Evolutionary conservation across 352 stramenopile genomes (phyloP), one percentile per base, ranked within the genome.

Genomic region (Globisporangium cylindrosporum): DNA sequence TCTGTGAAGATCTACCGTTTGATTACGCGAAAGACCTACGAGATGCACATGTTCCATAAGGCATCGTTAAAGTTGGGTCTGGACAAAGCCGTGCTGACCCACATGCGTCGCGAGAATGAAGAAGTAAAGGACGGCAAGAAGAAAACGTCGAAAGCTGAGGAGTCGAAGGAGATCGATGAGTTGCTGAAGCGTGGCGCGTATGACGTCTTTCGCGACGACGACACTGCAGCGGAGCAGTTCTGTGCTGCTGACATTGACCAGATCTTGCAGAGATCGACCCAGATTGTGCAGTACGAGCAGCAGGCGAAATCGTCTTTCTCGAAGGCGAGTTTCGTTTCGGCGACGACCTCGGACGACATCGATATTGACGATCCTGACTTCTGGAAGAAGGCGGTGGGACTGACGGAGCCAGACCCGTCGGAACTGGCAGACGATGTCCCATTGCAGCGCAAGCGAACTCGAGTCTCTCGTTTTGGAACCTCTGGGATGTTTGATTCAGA

Each of bases 281-380:
- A 96, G 67, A 69, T 95, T 53, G 77, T 96, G 43, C 84, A 96
- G 75, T 96, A 96, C 68, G 79, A 90, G 51, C 78, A 94, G 61
- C 80, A 97, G 62, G 87, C 87, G 0, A 81, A 94, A 41, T 94
- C 85, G 3, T 92, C 86, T 5, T 98, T 98, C 68, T 97, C 89
- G 8, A 98, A 97, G 70, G 93, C 93, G 24, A 97, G 89, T 76
- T 98, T 98, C 67, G 90, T 98, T 32, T 93, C 90, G 1, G 86
- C 89, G 0, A 93, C 80, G 18, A 97, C 82, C 2, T 93, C 84
- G 0, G 87, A 98, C 67, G 93, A 99, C 68, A 88, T 99, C n/a
- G 94, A 99, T 73, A 90, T 99, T 20, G 93, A 99, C 66, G 98
- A 99, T 75, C 98, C 98, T 1, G 84, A 99, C 62, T 99, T 99